These are phyloP conservation scores for Fusarium oligoseptatum DNA, from an alignment of 2,329 filamentous ascomycete species.

Conservation along the genomic window DNA sequence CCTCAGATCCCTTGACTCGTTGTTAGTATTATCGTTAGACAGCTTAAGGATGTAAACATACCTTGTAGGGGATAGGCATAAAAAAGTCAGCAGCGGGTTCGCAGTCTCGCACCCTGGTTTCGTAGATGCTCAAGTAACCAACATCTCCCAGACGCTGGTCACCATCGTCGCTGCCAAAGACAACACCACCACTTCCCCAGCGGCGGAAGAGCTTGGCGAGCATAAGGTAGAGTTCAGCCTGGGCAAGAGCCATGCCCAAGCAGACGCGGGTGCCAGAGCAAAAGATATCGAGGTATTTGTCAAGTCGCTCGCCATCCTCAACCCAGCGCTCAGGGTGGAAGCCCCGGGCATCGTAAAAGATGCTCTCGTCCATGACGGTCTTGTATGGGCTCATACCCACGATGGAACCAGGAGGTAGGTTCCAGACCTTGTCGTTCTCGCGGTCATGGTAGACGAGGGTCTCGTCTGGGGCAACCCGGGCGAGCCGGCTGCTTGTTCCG, in stretches of 20 bases:
- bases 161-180: slow-evolving; percentile 47
- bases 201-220: slow-evolving; percentile 55
- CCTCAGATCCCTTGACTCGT: slow-evolving; percentile 48
- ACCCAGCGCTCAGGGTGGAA: slow-evolving; percentile 56
- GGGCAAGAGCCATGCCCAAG: slow-evolving; percentile 55
- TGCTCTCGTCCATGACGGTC: slow-evolving; percentile 51
- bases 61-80: slow-evolving; percentile 56
- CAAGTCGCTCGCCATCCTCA: slow-evolving; percentile 49
- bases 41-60: slow-evolving; percentile 10
- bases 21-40: slow-evolving; percentile 16
- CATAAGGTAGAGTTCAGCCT: slow-evolving; percentile 55
- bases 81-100: slow-evolving; percentile 56
- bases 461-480: slow-evolving; percentile 61
- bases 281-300: slow-evolving; percentile 53
- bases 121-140: slow-evolving; percentile 52
- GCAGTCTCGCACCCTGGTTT: slow-evolving; percentile 52
- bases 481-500: slow-evolving; percentile 60
- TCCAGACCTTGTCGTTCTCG: slow-evolving; percentile 45
- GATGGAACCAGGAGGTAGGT: slow-evolving; percentile 51
- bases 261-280: slow-evolving; percentile 53
- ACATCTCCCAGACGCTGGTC: slow-evolving; percentile 51
- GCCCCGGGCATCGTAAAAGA: slow-evolving; percentile 50
- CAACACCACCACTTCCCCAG: slow-evolving; percentile 53
- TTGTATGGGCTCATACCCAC: slow-evolving; percentile 56
- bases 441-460: slow-evolving; percentile 48